Conservation (phyloP, 192 early-diverging fungal genomes). For the Helicostylum pulchrum region DNA sequence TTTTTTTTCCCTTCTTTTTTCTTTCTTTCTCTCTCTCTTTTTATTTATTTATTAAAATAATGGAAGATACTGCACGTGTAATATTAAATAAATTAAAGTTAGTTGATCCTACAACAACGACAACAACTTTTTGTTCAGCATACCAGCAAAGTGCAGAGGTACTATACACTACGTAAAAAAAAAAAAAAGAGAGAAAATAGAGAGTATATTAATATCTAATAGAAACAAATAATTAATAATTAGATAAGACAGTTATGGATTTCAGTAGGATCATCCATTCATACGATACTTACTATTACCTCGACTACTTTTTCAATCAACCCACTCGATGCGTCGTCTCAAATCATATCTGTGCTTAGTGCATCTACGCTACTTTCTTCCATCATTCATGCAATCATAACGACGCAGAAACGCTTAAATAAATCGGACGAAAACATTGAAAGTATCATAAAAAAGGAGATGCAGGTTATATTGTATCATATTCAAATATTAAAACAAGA, state of each 20-base stretch:
- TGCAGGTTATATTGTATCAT: slow-evolving; percentile 1
- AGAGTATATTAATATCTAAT: neutral
- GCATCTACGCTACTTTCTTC: slow-evolving; percentile 11
- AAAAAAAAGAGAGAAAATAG: too few species aligned
- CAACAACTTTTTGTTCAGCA: slow-evolving; percentile 1
- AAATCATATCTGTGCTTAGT: slow-evolving; percentile 5
- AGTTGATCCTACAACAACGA: neutral
- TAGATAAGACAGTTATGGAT: slow-evolving; percentile 7
- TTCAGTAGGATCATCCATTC: neutral
- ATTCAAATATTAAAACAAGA: slow-evolving; percentile 9
- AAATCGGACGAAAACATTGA: neutral
- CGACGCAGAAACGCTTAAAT: neutral
- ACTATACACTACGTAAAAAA: neutral
- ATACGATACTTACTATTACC: neutral
- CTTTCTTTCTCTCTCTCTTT: neutral
- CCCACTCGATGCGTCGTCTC: neutral
- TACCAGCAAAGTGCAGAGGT: slow-evolving; percentile 10
- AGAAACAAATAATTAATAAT: neutral
- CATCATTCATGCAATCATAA: slow-evolving; percentile 1
- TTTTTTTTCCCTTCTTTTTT: slow-evolving; percentile 2
- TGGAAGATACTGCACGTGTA: neutral
- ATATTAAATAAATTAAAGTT: slow-evolving; percentile 10
- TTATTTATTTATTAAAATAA: neutral
- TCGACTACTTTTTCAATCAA: neutral
- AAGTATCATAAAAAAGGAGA: slow-evolving; percentile 1